phyloP scores from a whole-genome alignment of 176 grass and related monocot species.

The Oryza nivara region DNA sequence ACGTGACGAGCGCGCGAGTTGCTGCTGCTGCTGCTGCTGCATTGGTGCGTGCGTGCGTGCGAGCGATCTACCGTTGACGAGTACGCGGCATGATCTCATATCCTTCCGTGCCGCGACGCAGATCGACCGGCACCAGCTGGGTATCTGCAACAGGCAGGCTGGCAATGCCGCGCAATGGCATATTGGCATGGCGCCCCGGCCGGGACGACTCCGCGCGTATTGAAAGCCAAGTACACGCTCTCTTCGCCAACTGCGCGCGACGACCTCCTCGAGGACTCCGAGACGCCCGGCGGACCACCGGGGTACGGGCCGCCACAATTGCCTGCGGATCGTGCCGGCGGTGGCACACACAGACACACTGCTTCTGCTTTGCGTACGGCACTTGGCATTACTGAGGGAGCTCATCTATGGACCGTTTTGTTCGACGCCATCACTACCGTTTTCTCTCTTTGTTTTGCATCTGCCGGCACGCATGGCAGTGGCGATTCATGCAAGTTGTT shows the following conservation, averaged over 20 bases:
- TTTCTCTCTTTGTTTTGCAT: not conserved
- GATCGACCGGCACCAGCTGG: not conserved
- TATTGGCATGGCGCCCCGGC: not conserved
- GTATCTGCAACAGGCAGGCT: not conserved
- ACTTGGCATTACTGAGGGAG: not conserved
- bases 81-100: not conserved
- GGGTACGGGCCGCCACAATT: not conserved
- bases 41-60: not conserved
- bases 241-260: not conserved
- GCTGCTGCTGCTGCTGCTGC: too few relatives aligned
- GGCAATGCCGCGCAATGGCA: not conserved
- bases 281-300: not conserved
- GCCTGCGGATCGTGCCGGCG: not conserved
- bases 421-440: not conserved
- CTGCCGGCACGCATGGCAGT: too few relatives aligned
- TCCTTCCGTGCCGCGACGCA: not conserved
- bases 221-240: not conserved
- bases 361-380: not conserved
- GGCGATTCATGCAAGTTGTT: not conserved
- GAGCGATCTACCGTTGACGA: not conserved
- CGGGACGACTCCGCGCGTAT: not conserved
- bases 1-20: not conserved
- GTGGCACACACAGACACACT: not conserved
- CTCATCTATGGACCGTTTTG: not conserved
- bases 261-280: not conserved